A percentile compares a stretch with the other conserved stretches of the same genome.
These are phyloP conservation scores for Pyrenula massariospora DNA, from an alignment of 495 filamentous ascomycete genomes.

Conservation along the genomic window DNA sequence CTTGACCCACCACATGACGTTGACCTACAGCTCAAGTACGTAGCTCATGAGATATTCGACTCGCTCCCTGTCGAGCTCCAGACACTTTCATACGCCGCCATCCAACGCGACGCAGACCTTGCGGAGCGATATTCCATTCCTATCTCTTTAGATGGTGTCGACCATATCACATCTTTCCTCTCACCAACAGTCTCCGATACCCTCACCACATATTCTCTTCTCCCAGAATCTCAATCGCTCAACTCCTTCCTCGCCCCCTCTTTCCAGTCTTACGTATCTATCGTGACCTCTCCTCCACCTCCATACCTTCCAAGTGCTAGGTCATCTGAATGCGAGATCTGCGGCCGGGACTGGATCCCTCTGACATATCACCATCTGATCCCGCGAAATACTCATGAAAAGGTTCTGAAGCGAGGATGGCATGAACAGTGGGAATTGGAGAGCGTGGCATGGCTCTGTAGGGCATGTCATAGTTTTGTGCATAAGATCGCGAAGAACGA, in stretches of 20 bases:
- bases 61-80: slow-evolving; percentile 48
- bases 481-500: slow-evolving; percentile 68
- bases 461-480: slow-evolving; percentile 79
- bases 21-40: slow-evolving; percentile 37
- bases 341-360: slow-evolving; percentile 64
- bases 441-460: slow-evolving; percentile 81
- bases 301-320: slow-evolving; percentile 47
- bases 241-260: slow-evolving; percentile 48
- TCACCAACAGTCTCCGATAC: slow-evolving; percentile 44
- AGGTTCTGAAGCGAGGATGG: slow-evolving; percentile 71
- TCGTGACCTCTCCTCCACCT: slow-evolving; percentile 39
- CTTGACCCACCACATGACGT: not conserved
- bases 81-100: slow-evolving; percentile 44
- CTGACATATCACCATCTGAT: slow-evolving; percentile 81
- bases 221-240: slow-evolving; percentile 29
- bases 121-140: slow-evolving; percentile 41
- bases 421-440: slow-evolving; percentile 62
- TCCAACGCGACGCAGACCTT: slow-evolving; percentile 34
- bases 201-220: slow-evolving; percentile 48
- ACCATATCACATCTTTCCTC: slow-evolving; percentile 29
- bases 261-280: slow-evolving; percentile 45
- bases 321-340: slow-evolving; percentile 62
- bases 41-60: slow-evolving; percentile 55
- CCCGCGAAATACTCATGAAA: slow-evolving; percentile 63
- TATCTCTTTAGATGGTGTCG: slow-evolving; percentile 28